Conservation (phyloP, 192 early-diverging fungal genomes). For the Rhizophagus clarus region DNA sequence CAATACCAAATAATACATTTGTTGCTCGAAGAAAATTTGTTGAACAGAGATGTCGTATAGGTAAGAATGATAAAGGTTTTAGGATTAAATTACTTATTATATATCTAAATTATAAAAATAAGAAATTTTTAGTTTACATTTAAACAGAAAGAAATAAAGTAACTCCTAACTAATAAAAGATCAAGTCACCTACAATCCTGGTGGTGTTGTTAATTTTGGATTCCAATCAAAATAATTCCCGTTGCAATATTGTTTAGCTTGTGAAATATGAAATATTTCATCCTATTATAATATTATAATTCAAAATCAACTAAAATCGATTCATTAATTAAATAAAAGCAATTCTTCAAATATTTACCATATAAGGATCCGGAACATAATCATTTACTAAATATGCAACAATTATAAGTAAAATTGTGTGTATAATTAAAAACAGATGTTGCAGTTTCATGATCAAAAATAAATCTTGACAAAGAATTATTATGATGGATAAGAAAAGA, state of each 20-base stretch:
- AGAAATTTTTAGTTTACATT: no score
- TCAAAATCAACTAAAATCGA: background rate
- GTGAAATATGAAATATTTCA: constrained; percentile 92
- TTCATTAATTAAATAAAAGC: background rate
- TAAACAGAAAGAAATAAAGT: no score
- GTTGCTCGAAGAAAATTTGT: constrained; percentile 53
- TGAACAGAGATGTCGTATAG: constrained; percentile 40
- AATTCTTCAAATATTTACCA: constrained; percentile 1
- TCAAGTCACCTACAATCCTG: constrained; percentile 75
- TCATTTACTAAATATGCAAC: constrained; percentile 17
- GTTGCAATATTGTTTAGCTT: constrained; percentile 84
- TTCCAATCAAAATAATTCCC: constrained; percentile 78
- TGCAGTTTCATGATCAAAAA: background rate
- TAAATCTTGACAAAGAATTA: no score
- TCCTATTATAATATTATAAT: constrained; percentile 62
- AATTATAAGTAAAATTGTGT: background rate
- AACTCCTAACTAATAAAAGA: no score
- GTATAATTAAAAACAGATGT: background rate
- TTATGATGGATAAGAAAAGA: no score
- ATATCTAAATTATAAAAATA: constrained; percentile 4
- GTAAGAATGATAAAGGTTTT: background rate
- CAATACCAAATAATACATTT: constrained; percentile 68
- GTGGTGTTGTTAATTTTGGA: constrained; percentile 96
- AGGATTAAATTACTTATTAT: constrained; percentile 20
- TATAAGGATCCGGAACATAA: constrained; percentile 23